phyloP scores from a whole-genome alignment of 805 yeast genomes.

The Lipomyces yamanashiensis region DNA sequence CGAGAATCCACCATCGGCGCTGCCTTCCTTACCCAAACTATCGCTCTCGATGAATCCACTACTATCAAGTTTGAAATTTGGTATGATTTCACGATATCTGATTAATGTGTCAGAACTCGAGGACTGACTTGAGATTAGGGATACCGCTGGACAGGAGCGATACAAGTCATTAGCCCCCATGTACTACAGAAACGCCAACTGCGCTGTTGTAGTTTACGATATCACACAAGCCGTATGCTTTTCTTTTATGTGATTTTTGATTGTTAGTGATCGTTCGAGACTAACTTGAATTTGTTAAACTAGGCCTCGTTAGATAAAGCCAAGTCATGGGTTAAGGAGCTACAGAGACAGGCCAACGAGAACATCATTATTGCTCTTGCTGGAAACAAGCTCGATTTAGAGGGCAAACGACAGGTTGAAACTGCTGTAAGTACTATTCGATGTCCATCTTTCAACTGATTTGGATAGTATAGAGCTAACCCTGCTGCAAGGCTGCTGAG shows the following conservation, averaged over 20 bases:
- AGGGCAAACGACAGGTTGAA: conserved; percentile 53
- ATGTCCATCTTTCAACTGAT: neutral
- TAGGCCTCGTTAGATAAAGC: conserved; percentile 76
- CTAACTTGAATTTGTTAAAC: neutral
- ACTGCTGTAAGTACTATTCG: conserved; percentile 40
- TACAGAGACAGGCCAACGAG: conserved; percentile 77
- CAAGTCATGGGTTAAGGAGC: conserved; percentile 87
- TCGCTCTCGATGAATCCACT: conserved; percentile 53
- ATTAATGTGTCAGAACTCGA: neutral
- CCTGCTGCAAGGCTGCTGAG: conserved; percentile 42
- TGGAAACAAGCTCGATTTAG: conserved; percentile 82
- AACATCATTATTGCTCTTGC: conserved; percentile 81
- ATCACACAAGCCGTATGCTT: conserved; percentile 56
- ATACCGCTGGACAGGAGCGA: conserved; percentile 95
- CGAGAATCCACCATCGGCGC: conserved; percentile 98
- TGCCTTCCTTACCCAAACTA: conserved; percentile 86
- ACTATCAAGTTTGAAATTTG: conserved; percentile 56
- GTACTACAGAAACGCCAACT: conserved; percentile 79
- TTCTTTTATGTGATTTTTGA: neutral
- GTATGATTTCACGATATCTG: conserved; percentile 36
- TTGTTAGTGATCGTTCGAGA: too few species aligned
- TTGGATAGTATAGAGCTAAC: neutral
- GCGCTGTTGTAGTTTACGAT: conserved; percentile 89
- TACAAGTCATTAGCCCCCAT: conserved; percentile 82
- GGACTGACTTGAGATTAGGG: conserved; percentile 53